Evolutionary conservation across 768 basidiomycete genomes (phyloP).

Genomic region (Suillus americanus): DNA sequence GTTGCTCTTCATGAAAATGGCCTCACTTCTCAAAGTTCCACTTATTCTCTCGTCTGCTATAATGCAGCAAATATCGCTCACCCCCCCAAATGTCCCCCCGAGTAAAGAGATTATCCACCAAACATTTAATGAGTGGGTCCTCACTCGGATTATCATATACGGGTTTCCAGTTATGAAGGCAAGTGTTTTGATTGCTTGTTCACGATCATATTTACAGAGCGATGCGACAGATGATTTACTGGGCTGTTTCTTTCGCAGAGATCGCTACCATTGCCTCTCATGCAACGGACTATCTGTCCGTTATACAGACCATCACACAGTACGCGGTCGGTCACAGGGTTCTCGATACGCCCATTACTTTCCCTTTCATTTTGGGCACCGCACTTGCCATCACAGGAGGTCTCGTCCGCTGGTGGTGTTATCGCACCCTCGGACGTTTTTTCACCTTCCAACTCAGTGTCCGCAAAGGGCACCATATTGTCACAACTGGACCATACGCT

Average conservation of each 20-base stretch:
- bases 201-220: neutral
- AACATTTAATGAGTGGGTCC: neutral
- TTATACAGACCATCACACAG: neutral
- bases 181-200: neutral
- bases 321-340: neutral
- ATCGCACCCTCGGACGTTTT: constrained; percentile 35
- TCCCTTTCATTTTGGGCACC: constrained; percentile 21
- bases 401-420: constrained; percentile 25
- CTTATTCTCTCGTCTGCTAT: constrained; percentile 41
- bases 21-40: constrained; percentile 38
- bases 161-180: neutral
- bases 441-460: constrained; percentile 47
- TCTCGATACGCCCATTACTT: neutral
- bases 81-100: constrained; percentile 46
- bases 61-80: constrained; percentile 39
- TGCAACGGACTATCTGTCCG: neutral
- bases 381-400: constrained; percentile 23
- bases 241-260: neutral
- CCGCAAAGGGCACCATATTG: constrained; percentile 38
- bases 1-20: constrained; percentile 14
- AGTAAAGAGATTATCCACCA: constrained; percentile 25
- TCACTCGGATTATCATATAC: neutral
- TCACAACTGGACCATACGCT: constrained; percentile 42
- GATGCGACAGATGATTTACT: neutral
- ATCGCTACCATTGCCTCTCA: neutral